Conservation (phyloP, 768 basidiomycete genomes). For the Terana coerulea region DNA sequence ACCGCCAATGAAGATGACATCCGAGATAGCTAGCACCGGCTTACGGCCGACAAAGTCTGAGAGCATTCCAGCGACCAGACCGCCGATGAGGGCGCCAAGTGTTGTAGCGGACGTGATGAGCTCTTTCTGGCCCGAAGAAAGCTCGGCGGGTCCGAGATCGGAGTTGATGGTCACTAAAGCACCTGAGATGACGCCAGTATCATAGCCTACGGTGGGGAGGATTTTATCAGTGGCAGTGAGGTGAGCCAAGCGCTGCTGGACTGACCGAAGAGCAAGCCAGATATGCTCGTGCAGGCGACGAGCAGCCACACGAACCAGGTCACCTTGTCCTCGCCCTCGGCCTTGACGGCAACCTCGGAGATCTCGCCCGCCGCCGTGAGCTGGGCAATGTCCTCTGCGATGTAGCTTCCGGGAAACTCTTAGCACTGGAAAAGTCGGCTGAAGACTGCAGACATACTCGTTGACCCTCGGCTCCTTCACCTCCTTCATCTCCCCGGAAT, state of each 20-base stretch:
- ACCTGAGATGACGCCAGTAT: slow-evolving; percentile 79
- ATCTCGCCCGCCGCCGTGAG: slow-evolving; percentile 40
- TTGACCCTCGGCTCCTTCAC: too few relatives aligned
- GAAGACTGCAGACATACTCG: background rate
- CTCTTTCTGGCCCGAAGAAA: slow-evolving; percentile 71
- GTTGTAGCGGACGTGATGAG: slow-evolving; percentile 79
- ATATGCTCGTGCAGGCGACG: slow-evolving; percentile 70
- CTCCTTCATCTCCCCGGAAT: slow-evolving; percentile 10
- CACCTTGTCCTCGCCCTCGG: slow-evolving; percentile 62
- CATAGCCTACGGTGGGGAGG: slow-evolving; percentile 50
- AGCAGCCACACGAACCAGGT: slow-evolving; percentile 79
- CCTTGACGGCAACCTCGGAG: slow-evolving; percentile 54
- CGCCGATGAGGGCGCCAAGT: slow-evolving; percentile 73
- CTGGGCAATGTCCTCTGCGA: slow-evolving; percentile 13
- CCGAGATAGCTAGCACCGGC: slow-evolving; percentile 61
- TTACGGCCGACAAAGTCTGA: slow-evolving; percentile 71
- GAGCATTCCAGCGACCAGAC: slow-evolving; percentile 61
- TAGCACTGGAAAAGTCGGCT: background rate
- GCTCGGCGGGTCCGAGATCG: slow-evolving; percentile 54
- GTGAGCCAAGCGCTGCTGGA: background rate
- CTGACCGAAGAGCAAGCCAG: slow-evolving; percentile 72
- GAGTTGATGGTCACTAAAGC: slow-evolving; percentile 71
- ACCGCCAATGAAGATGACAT: slow-evolving; percentile 71
- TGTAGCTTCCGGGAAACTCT: slow-evolving; percentile 1
- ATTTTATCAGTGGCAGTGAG: background rate